Evolutionary conservation across 495 filamentous ascomycete genomes (phyloP).

Genomic region (Sordaria brevicollis): DNA sequence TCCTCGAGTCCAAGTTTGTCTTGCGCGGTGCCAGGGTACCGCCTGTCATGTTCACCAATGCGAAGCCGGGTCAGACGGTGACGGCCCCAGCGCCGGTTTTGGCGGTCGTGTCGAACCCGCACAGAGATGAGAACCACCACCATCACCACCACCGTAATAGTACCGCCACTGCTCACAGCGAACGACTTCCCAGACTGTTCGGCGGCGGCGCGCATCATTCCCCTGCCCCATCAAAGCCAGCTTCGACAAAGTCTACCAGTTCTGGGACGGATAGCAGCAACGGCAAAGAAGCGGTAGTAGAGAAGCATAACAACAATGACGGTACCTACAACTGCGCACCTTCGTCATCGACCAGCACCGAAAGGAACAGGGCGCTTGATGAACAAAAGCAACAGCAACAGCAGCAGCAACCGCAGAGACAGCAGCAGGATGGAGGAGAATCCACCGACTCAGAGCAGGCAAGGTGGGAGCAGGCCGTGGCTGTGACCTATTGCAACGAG

Average conservation of each 20-base stretch:
- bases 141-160: not conserved
- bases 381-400: not conserved
- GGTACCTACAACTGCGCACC: not conserved
- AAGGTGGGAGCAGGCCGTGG: not conserved
- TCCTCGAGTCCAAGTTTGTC: conserved; percentile 15
- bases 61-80: not conserved
- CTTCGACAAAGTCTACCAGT: not conserved
- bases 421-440: not conserved
- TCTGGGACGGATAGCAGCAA: not conserved
- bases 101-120: not conserved
- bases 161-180: not conserved
- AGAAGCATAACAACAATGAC: not conserved
- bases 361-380: not conserved
- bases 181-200: not conserved
- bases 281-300: not conserved
- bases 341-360: not conserved
- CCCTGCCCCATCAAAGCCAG: not conserved
- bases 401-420: not conserved
- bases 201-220: not conserved
- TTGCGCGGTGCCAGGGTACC: conserved; percentile 8
- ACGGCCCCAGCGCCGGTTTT: not conserved
- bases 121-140: not conserved
- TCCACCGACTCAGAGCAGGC: not conserved
- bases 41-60: not conserved
- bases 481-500: not conserved